These are phyloP conservation scores for Lasiodiplodia sp. DNA, from an alignment of 2,329 filamentous ascomycete species.

Conservation along the genomic window DNA sequence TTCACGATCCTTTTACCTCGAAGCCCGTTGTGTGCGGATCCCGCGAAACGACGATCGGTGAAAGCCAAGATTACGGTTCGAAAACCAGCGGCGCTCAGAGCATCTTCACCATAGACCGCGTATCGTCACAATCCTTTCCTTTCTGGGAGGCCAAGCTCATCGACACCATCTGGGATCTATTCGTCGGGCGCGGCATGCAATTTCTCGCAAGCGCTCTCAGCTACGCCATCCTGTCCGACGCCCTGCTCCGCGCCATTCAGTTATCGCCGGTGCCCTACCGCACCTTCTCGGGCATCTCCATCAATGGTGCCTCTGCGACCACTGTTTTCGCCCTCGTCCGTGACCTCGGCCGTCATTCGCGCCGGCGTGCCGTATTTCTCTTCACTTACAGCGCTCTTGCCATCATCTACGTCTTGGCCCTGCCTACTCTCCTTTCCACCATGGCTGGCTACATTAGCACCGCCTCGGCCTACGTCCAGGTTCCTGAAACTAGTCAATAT, in stretches of 20 bases:
- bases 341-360: constrained; percentile 38
- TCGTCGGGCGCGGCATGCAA: constrained; percentile 44
- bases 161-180: constrained; percentile 46
- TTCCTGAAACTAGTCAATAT: background rate
- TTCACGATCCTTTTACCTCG: background rate
- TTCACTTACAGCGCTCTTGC: constrained; percentile 45
- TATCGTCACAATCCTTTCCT: constrained; percentile 35
- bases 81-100: constrained; percentile 16
- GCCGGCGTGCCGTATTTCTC: constrained; percentile 37
- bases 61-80: background rate
- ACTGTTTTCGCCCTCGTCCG: constrained; percentile 39
- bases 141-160: constrained; percentile 46
- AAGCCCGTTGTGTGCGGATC: background rate
- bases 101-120: constrained; percentile 41
- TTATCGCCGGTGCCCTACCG: constrained; percentile 42
- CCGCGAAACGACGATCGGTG: background rate
- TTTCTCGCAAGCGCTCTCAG: constrained; percentile 39
- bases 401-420: constrained; percentile 40
- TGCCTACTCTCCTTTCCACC: constrained; percentile 45
- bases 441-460: constrained; percentile 48
- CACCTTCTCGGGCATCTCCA: constrained; percentile 42
- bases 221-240: constrained; percentile 45
- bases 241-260: constrained; percentile 44
- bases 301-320: constrained; percentile 39
- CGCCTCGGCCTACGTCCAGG: constrained; percentile 6